Percentiles rank a stretch among this genome's conserved stretches.
These are phyloP conservation scores for Elsinoe perseae DNA, from an alignment of 2,329 filamentous ascomycete genomes.

Conservation along the genomic window DNA sequence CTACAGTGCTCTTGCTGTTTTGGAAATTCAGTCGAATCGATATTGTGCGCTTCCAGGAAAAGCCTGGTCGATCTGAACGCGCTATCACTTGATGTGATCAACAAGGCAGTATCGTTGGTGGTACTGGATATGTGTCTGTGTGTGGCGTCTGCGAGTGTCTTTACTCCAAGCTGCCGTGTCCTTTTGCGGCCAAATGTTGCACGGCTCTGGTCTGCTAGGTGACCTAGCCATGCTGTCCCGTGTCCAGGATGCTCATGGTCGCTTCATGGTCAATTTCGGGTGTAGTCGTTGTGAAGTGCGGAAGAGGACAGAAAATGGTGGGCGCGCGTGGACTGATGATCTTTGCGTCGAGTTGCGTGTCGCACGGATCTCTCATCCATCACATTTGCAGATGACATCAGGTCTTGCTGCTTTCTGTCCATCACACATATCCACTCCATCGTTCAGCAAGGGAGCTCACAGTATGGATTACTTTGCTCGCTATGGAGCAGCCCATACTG, in stretches of 20 bases:
- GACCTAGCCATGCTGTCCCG: background rate
- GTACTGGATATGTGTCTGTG: background rate
- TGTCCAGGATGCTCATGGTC: background rate
- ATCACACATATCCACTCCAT: background rate
- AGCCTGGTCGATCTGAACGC: background rate
- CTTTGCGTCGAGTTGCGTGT: background rate
- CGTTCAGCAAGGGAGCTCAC: background rate
- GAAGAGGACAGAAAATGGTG: background rate
- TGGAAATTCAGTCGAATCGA: background rate
- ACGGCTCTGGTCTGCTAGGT: background rate
- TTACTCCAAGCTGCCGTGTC: background rate
- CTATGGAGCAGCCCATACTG: constrained; percentile 2
- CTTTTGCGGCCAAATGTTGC: background rate
- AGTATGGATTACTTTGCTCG: constrained; percentile 9
- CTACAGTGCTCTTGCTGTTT: background rate
- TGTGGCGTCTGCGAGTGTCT: background rate
- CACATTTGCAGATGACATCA: background rate
- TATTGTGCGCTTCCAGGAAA: background rate
- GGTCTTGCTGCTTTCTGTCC: too few species aligned
- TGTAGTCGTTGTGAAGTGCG: background rate
- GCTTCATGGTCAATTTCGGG: background rate
- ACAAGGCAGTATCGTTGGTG: background rate
- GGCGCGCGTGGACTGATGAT: background rate
- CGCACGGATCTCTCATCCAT: background rate
- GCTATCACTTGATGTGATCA: background rate